Percentiles rank a stretch among this genome's conserved stretches.
These are phyloP conservation scores for Pleurotus giganteus DNA, from an alignment of 768 basidiomycete genomes.

Conservation along the genomic window DNA sequence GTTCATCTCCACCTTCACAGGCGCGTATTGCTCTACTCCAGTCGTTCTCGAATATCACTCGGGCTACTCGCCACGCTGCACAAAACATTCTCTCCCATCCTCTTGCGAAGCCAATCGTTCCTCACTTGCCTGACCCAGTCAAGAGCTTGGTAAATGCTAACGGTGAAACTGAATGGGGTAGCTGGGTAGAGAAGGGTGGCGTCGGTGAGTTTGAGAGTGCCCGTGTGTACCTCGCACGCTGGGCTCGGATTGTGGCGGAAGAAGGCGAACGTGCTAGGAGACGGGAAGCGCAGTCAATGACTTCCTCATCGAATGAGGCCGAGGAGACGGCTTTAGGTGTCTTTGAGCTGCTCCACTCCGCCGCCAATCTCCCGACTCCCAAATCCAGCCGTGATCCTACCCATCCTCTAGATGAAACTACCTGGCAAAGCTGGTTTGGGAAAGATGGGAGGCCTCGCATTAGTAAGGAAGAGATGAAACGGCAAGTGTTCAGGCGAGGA, in stretches of 20 bases:
- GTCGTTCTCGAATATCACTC: slow-evolving; percentile 92
- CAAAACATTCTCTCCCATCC: slow-evolving; percentile 96
- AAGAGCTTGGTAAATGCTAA: slow-evolving; percentile 84
- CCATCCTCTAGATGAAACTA: slow-evolving; percentile 70
- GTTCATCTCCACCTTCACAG: slow-evolving; percentile 54
- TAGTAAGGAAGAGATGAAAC: slow-evolving; percentile 63
- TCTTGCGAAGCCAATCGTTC: slow-evolving; percentile 92
- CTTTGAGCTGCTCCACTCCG: slow-evolving; percentile 82
- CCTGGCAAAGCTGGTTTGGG: slow-evolving; percentile 82
- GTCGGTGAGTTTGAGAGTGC: slow-evolving; percentile 97
- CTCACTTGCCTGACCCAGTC: slow-evolving; percentile 94
- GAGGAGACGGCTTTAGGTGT: slow-evolving; percentile 79
- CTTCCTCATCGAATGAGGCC: slow-evolving; percentile 44
- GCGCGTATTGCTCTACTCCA: slow-evolving; percentile 84
- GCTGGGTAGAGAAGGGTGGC: slow-evolving; percentile 90
- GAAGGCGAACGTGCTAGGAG: slow-evolving; percentile 90
- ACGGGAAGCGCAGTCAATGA: slow-evolving; percentile 71
- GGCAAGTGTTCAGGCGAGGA: slow-evolving; percentile 79
- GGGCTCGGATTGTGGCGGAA: slow-evolving; percentile 97
- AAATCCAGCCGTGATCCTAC: slow-evolving; percentile 78
- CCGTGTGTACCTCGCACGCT: slow-evolving; percentile 91
- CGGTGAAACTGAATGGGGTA: slow-evolving; percentile 91
- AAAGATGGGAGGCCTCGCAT: slow-evolving; percentile 66
- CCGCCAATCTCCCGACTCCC: slow-evolving; percentile 78
- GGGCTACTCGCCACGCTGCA: slow-evolving; percentile 89